Evolutionary conservation across 345 rosid genomes (phyloP).

Genomic region (Murraya koenigii): DNA sequence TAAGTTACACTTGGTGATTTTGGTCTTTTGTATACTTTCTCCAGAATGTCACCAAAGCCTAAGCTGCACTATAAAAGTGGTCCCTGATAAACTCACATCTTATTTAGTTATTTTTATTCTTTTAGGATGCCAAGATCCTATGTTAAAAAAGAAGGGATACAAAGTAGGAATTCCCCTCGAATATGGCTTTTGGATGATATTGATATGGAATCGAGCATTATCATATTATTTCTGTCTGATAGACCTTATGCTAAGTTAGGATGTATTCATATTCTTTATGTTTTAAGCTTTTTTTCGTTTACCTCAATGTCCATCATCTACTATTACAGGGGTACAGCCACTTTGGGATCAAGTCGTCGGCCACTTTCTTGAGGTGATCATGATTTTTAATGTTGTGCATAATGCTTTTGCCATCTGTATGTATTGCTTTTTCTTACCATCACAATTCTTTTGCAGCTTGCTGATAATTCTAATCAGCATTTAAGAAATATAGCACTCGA

Average conservation of each 20-base stretch:
- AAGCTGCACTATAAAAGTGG: not conserved
- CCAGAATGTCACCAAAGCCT: not conserved
- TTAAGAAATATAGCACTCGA: constrained; percentile 84
- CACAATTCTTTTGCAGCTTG: constrained; percentile 66
- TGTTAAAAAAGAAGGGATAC: not conserved
- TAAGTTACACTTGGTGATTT: not conserved
- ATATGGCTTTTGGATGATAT: not conserved
- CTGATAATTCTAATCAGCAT: constrained; percentile 74
- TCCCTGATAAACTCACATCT: not conserved
- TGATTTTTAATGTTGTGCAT: constrained; percentile 18
- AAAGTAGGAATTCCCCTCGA: not conserved
- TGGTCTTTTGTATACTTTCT: not conserved
- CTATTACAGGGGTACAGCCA: constrained; percentile 73
- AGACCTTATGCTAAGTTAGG: not conserved
- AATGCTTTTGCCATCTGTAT: constrained; percentile 14
- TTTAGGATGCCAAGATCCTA: not conserved
- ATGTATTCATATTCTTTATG: not conserved
- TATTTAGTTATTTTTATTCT: not conserved
- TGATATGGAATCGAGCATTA: not conserved
- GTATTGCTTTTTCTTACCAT: constrained; percentile 29
- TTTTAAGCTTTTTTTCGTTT: not conserved
- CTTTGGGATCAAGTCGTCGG: constrained; percentile 93
- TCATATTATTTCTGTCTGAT: not conserved
- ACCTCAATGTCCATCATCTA: constrained; percentile 6
- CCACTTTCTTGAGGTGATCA: constrained; percentile 86